Conservation (phyloP, 768 basidiomycete species). For the Russula foetens region DNA sequence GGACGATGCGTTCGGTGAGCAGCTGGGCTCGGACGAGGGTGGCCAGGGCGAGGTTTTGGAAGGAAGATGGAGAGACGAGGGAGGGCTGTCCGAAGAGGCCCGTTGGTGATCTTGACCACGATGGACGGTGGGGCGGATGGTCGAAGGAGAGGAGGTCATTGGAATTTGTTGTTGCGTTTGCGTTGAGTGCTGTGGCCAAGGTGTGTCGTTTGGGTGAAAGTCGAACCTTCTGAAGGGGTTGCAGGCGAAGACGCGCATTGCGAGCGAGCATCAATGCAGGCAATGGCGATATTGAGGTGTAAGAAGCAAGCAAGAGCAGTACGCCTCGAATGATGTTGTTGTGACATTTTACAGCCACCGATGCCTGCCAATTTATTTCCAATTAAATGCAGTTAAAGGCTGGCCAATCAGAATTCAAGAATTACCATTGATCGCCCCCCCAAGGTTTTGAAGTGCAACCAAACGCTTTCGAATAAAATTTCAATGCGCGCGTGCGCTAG, state of each 20-base stretch:
- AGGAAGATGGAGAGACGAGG: slow-evolving; percentile 59
- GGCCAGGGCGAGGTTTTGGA: slow-evolving; percentile 65
- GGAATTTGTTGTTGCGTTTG: slow-evolving; percentile 28
- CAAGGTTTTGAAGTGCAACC: too few relatives aligned
- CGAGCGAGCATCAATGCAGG: slow-evolving; percentile 19
- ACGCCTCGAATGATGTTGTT: too few relatives aligned
- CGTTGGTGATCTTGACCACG: slow-evolving; percentile 43
- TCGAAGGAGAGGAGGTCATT: slow-evolving; percentile 63
- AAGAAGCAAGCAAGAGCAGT: too few relatives aligned
- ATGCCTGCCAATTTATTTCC: too few relatives aligned
- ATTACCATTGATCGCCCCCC: too few relatives aligned
- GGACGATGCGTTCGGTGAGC: slow-evolving; percentile 77
- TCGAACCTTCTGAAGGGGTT: background rate
- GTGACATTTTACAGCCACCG: too few relatives aligned
- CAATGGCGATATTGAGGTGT: background rate
- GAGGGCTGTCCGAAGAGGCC: slow-evolving; percentile 82
- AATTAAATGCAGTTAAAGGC: too few relatives aligned
- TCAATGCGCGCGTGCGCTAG: background rate
- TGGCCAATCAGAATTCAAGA: too few relatives aligned
- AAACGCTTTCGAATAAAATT: too few relatives aligned
- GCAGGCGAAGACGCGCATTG: slow-evolving; percentile 17
- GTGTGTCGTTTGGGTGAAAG: slow-evolving; percentile 3
- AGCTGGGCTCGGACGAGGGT: slow-evolving; percentile 75
- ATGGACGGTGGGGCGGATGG: slow-evolving; percentile 39
- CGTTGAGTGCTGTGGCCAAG: slow-evolving; percentile 28